phyloP scores from a whole-genome alignment of 495 filamentous ascomycete genomes.

The Xeromyces bisporus region DNA sequence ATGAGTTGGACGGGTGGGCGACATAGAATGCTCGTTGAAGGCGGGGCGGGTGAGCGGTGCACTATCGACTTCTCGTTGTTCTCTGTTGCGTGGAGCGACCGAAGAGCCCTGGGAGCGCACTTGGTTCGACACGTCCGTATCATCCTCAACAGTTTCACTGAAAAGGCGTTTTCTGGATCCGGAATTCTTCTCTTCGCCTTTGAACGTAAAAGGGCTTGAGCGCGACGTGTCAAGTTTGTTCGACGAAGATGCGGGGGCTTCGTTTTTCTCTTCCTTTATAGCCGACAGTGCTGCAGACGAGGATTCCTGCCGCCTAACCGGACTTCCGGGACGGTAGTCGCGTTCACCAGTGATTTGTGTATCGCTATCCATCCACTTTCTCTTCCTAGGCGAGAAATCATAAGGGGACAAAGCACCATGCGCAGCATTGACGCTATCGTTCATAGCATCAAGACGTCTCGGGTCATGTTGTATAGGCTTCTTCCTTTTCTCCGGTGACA shows the following conservation, averaged over 20 bases:
- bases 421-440: constrained; percentile 26
- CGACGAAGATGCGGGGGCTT: constrained; percentile 14
- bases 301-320: constrained; percentile 8
- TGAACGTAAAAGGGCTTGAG: constrained; percentile 6
- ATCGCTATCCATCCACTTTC: constrained; percentile 16
- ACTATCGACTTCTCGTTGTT: constrained; percentile 14
- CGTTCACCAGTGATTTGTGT: constrained; percentile 9
- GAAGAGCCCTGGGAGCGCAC: constrained; percentile 6
- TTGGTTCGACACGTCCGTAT: constrained; percentile 11
- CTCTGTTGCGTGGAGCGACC: constrained; percentile 8
- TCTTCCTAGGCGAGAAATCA: constrained; percentile 17
- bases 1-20: constrained; percentile 40
- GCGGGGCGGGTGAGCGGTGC: constrained; percentile 14
- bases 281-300: constrained; percentile 11
- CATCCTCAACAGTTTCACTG: constrained; percentile 24
- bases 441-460: constrained; percentile 32
- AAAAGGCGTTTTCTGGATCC: constrained; percentile 28
- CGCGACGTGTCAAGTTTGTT: constrained; percentile 7
- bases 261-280: constrained; percentile 23
- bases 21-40: constrained; percentile 42
- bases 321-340: constrained; percentile 13
- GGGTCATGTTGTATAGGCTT: constrained; percentile 53
- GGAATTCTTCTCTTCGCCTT: constrained; percentile 7
- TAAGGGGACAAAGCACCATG: constrained; percentile 11
- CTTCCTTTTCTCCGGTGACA: constrained; percentile 49